Percentiles rank a stretch among this genome's conserved stretches.
phyloP scores from a whole-genome alignment of 2,329 filamentous ascomycete genomes.

The Graphium sp. region DNA sequence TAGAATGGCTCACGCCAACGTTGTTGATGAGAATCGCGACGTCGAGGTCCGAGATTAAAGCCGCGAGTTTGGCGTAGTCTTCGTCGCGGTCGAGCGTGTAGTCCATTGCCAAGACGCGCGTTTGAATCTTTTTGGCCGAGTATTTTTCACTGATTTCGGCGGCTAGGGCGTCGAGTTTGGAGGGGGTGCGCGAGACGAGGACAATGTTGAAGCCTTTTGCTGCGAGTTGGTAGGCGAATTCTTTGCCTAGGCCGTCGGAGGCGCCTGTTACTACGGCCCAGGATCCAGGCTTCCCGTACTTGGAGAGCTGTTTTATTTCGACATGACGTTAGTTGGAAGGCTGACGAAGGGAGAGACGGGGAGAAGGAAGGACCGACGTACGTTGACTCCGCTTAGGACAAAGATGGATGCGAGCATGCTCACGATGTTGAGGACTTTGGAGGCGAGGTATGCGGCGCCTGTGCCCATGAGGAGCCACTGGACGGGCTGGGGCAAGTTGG shows the following conservation, averaged over 20 bases:
- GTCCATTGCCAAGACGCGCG: constrained; percentile 79
- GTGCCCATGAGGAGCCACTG: constrained; percentile 31
- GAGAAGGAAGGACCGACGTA: constrained; percentile 23
- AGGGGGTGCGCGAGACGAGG: constrained; percentile 86
- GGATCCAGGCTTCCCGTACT: constrained; percentile 78
- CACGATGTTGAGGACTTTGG: constrained; percentile 39
- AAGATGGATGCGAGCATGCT: constrained; percentile 52
- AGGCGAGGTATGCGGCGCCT: constrained; percentile 41
- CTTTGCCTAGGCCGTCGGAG: constrained; percentile 92
- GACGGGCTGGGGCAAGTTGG: constrained; percentile 21
- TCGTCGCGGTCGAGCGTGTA: constrained; percentile 63
- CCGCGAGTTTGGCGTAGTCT: constrained; percentile 62
- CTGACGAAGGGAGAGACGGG: background rate
- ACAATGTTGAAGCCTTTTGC: constrained; percentile 86
- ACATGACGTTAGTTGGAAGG: constrained; percentile 1
- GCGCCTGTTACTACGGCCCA: constrained; percentile 94
- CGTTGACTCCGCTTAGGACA: constrained; percentile 45
- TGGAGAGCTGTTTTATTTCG: constrained; percentile 48
- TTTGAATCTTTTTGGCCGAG: constrained; percentile 41
- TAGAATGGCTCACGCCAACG: constrained; percentile 84
- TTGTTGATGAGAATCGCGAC: constrained; percentile 90
- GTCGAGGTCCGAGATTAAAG: constrained; percentile 56
- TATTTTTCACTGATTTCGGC: constrained; percentile 58
- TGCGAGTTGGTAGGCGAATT: constrained; percentile 83
- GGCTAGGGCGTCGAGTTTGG: constrained; percentile 69